Evolutionary conservation across 1,284 basidiomycete genomes (phyloP).

Genomic region (Rhodotorula sp.): DNA sequence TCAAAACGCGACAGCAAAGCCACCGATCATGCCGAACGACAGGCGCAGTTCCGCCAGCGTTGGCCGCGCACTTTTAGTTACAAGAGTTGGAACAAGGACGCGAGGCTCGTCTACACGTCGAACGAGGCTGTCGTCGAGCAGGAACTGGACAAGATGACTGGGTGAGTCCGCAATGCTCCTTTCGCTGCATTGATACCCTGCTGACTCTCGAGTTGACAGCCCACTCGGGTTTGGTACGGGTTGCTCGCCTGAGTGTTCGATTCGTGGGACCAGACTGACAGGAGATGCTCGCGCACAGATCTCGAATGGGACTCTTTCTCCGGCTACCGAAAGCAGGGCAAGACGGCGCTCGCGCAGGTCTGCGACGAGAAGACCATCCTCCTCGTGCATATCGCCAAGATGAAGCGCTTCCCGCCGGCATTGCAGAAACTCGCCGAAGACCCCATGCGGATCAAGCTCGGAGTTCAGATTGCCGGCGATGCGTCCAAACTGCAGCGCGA

Average conservation of each 20-base stretch:
- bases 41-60: conserved; percentile 7
- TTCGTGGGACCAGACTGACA: background rate
- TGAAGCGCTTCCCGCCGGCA: conserved; percentile 44
- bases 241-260: background rate
- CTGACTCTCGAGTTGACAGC: background rate
- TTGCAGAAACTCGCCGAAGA: conserved; percentile 47
- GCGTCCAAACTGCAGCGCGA: conserved; percentile 50
- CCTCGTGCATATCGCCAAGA: conserved; percentile 48
- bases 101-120: conserved; percentile 19
- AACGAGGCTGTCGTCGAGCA: conserved; percentile 19
- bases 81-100: conserved; percentile 1
- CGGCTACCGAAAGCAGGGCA: conserved; percentile 40
- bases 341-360: conserved; percentile 50
- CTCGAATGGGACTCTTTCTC: conserved; percentile 34
- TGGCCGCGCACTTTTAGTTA: conserved; percentile 20
- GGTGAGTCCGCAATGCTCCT: conserved; percentile 10
- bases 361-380: conserved; percentile 49
- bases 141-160: conserved; percentile 9
- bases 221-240: conserved; percentile 23
- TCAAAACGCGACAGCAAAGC: background rate
- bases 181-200: background rate
- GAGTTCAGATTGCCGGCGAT: conserved; percentile 49
- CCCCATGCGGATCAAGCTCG: conserved; percentile 46
- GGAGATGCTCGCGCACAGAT: background rate
- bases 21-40: background rate